Evolutionary conservation across 257 asterid genomes (phyloP).

Genomic region (Solanum sejunctum): DNA sequence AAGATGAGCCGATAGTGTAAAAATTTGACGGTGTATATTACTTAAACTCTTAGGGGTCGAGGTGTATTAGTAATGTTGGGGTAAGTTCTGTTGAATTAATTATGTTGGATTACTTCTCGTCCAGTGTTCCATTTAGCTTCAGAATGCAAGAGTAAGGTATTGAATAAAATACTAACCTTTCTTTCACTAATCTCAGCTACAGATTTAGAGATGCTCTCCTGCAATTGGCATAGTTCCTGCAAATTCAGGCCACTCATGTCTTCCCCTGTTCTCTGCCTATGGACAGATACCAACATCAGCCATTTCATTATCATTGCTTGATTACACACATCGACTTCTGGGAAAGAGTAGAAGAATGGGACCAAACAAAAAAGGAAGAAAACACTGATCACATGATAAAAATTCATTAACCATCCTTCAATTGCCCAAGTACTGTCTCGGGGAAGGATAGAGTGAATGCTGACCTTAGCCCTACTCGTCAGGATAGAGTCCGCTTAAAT

Average conservation of each 20-base stretch:
- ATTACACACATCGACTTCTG: too few relatives aligned
- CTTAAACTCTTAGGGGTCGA: too few relatives aligned
- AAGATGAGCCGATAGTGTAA: too few relatives aligned
- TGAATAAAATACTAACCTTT: conserved; percentile 4
- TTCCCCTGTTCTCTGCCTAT: conserved; percentile 29
- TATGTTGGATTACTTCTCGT: too few relatives aligned
- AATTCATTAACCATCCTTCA: neutral
- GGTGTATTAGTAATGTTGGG: too few relatives aligned
- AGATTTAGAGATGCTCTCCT: conserved; percentile 11
- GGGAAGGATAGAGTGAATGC: neutral
- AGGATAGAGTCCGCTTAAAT: too few relatives aligned
- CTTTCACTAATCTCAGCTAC: conserved; percentile 16
- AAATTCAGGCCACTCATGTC: conserved; percentile 24
- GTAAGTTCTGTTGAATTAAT: too few relatives aligned
- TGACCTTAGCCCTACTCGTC: neutral
- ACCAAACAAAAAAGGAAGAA: neutral
- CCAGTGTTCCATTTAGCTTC: too few relatives aligned
- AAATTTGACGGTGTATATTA: too few relatives aligned
- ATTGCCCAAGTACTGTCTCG: neutral
- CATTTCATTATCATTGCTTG: neutral
- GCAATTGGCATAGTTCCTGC: conserved; percentile 14
- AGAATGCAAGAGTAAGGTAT: neutral
- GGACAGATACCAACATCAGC: neutral
- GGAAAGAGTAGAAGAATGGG: too few relatives aligned
- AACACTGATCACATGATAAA: neutral